Evolutionary conservation across 768 basidiomycete genomes (phyloP).

Genomic region (Hebeloma cylindrosporum): DNA sequence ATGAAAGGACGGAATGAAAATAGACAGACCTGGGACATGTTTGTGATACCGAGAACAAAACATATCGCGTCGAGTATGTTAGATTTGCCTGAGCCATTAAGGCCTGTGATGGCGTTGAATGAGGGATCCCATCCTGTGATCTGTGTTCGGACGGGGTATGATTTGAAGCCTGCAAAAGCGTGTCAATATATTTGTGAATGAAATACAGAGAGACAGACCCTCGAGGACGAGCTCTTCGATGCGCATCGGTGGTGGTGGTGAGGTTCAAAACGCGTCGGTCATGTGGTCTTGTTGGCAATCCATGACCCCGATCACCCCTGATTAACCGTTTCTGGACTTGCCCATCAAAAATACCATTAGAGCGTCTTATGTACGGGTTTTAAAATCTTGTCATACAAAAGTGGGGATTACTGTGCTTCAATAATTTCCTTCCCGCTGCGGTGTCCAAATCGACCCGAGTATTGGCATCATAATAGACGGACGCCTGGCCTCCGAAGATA

Average conservation of each 20-base stretch:
- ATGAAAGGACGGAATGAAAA: background rate
- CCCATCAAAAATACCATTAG: slow-evolving; percentile 1
- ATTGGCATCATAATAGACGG: too few species aligned
- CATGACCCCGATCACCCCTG: slow-evolving; percentile 13
- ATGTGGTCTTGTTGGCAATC: slow-evolving; percentile 9
- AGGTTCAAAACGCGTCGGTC: slow-evolving; percentile 16
- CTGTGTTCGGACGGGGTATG: slow-evolving; percentile 93
- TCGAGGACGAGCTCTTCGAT: slow-evolving; percentile 96
- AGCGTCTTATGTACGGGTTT: background rate
- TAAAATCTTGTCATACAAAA: background rate
- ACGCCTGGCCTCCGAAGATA: too few species aligned
- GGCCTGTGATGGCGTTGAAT: slow-evolving; percentile 97
- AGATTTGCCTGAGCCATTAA: slow-evolving; percentile 96
- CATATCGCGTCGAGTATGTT: slow-evolving; percentile 99
- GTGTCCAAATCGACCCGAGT: too few species aligned
- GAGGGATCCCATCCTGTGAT: slow-evolving; percentile 97
- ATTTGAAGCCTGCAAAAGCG: slow-evolving; percentile 79
- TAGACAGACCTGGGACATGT: slow-evolving; percentile 76
- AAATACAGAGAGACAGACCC: slow-evolving; percentile 43
- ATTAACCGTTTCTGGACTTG: background rate
- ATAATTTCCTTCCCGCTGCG: too few species aligned
- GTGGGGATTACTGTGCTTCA: background rate
- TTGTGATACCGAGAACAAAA: slow-evolving; percentile 97
- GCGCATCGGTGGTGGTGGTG: slow-evolving; percentile 31
- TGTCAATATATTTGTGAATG: background rate